Conservation (phyloP, 192 early-diverging fungal species). For the Entomortierella lignicola region DNA sequence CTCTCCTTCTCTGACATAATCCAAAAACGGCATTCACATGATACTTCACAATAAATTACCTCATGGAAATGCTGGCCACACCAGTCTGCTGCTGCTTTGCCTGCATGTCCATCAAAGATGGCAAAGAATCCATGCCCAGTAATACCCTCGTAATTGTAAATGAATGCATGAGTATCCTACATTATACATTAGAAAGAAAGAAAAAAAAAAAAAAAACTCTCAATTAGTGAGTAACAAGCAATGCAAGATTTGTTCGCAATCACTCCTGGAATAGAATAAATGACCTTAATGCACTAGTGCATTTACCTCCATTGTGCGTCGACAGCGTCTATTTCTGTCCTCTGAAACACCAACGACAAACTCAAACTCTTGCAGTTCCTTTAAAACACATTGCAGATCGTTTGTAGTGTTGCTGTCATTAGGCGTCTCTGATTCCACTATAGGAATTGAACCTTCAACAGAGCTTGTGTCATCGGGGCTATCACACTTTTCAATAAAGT, state of each 20-base stretch:
- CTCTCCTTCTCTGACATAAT: background rate
- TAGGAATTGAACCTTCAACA: slow-evolving; percentile 36
- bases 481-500: slow-evolving; percentile 46
- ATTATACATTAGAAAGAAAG: background rate
- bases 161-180: slow-evolving; percentile 89
- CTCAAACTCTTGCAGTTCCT: slow-evolving; percentile 41
- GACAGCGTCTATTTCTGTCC: slow-evolving; percentile 89
- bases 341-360: slow-evolving; percentile 78
- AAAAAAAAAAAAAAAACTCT: slow-evolving; percentile 10
- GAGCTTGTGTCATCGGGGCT: slow-evolving; percentile 50
- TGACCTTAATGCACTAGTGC: background rate
- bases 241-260: background rate
- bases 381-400: slow-evolving; percentile 38
- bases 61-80: slow-evolving; percentile 90
- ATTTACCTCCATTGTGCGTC: slow-evolving; percentile 92
- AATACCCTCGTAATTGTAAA: slow-evolving; percentile 85
- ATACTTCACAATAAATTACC: slow-evolving; percentile 54
- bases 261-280: background rate
- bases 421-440: slow-evolving; percentile 14
- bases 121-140: slow-evolving; percentile 91
- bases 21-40: background rate
- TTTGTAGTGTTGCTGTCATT: background rate
- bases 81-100: slow-evolving; percentile 94
- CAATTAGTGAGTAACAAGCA: too few species aligned
- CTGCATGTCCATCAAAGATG: slow-evolving; percentile 98